Evolutionary conservation across 805 yeast species (phyloP), one percentile per base, ranked within the genome.

Genomic region (Debaryomyces prosopidis): DNA sequence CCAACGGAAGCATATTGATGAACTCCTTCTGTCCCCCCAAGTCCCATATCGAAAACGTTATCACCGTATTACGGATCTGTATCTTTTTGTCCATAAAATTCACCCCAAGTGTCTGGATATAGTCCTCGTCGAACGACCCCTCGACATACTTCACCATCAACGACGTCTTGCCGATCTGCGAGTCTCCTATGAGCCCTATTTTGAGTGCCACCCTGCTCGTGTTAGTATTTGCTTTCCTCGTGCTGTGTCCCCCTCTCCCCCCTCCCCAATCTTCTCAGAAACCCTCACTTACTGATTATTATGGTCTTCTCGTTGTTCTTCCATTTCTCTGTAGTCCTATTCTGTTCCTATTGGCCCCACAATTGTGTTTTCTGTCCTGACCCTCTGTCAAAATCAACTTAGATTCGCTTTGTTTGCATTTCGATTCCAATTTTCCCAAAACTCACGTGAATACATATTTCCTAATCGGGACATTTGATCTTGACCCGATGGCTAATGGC

Each of bases 141-240:
- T 92, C 97, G n/a, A 92, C 97, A 62, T 91, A 92, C 61, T 92
- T 90, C 18, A 91, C 96, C 98, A 92, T 91, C 47, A 92, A 69
- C 5, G 97, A 89, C 0, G 99, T 92, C 60, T 92, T 92, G 4
- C 99, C 99, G 5, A 91, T 90, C 59, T 89, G 95, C 2, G 96
- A 95, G 65, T 92, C 98, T 5, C 99, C 99, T 40, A 92, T 81
- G 39, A 92, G 79, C 2, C 97, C 98, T 15, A 92, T 90, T 58
- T 92, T 94, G 39, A 92, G 69, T 1, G 88, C 81, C 23, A 84
- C 87, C 47, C 77, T 72, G 50, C 1, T 18, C 12, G 30, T 33
- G 57, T 64, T 63, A 60, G 66, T 63, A 48, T 33, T 12, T 14
- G 33, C 12, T 11, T 30, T 10, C 2, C 9, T 7, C 26, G 26